A percentile compares a stretch with the other conserved stretches of the same genome.
These are phyloP conservation scores for Monosporozyma solicola DNA, from an alignment of 805 yeast species.

Conservation along the genomic window DNA sequence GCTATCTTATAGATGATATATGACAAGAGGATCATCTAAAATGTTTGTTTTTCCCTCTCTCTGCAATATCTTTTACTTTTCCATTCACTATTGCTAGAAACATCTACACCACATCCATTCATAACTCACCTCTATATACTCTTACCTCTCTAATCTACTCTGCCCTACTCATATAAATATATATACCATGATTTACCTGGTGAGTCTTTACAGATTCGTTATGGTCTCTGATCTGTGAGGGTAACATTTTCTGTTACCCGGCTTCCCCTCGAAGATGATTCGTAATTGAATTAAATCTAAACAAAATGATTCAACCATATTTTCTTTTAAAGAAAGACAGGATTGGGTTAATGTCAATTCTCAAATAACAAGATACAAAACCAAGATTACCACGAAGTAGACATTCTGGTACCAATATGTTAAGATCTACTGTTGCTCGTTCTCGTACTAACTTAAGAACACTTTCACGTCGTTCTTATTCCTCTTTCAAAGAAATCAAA, in stretches of 20 bases:
- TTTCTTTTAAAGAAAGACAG: background rate
- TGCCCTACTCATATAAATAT: no score
- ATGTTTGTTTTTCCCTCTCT: no score
- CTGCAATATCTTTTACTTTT: no score
- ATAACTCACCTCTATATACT: no score
- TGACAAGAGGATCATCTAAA: background rate
- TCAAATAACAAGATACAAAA: background rate
- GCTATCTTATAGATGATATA: background rate
- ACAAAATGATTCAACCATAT: background rate
- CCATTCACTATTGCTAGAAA: no score
- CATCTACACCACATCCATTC: no score
- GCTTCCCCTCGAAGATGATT: background rate
- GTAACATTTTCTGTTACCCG: background rate
- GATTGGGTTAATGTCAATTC: background rate
- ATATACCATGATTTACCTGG: background rate
- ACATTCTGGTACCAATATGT: conserved; percentile 6
- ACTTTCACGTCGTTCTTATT: conserved; percentile 25
- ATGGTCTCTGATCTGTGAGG: background rate
- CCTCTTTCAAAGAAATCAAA: conserved; percentile 81
- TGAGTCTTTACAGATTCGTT: background rate
- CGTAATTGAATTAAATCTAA: background rate
- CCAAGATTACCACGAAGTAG: background rate
- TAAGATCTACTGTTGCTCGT: conserved; percentile 15
- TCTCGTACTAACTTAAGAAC: conserved; percentile 10
- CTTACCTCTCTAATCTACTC: no score